Evolutionary conservation across 768 basidiomycete species (phyloP).

Genomic region (Mycena haematopus): DNA sequence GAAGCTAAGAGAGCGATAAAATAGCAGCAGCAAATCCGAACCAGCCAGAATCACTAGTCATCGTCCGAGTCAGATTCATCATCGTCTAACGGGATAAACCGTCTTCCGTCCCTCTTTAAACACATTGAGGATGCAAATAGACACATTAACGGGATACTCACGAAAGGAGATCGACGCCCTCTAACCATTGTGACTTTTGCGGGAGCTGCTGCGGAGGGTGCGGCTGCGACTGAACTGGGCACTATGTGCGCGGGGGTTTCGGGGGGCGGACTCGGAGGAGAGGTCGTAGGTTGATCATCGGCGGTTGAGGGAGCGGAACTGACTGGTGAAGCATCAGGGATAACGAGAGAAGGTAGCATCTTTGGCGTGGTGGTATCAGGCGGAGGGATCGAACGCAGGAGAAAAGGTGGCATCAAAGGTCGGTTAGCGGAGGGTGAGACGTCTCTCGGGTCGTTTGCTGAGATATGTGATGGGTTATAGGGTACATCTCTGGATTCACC

Average conservation of each 20-base stretch:
- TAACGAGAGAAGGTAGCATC: conserved; percentile 1
- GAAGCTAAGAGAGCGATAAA: too few species aligned
- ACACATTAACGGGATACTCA: conserved; percentile 21
- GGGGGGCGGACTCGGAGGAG: not conserved
- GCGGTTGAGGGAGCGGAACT: not conserved
- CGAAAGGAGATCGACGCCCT: conserved; percentile 33
- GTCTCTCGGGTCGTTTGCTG: not conserved
- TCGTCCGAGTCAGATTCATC: conserved; percentile 41
- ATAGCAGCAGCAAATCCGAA: too few species aligned
- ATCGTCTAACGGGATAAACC: conserved; percentile 56
- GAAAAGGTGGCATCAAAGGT: not conserved
- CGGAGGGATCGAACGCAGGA: not conserved
- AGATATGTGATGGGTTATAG: not conserved
- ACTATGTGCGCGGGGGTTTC: not conserved
- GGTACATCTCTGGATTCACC: not conserved
- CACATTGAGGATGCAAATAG: not conserved
- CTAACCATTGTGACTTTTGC: conserved; percentile 18
- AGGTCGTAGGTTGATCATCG: not conserved
- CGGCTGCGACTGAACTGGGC: not conserved
- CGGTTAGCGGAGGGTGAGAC: conserved; percentile 1
- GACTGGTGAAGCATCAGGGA: too few species aligned
- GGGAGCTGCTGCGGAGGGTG: conserved; percentile 8
- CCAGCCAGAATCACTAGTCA: too few species aligned
- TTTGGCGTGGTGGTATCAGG: not conserved
- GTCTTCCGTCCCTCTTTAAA: conserved; percentile 48